Conservation (phyloP, 2,329 filamentous ascomycete genomes). For the Penicillium hordei region DNA sequence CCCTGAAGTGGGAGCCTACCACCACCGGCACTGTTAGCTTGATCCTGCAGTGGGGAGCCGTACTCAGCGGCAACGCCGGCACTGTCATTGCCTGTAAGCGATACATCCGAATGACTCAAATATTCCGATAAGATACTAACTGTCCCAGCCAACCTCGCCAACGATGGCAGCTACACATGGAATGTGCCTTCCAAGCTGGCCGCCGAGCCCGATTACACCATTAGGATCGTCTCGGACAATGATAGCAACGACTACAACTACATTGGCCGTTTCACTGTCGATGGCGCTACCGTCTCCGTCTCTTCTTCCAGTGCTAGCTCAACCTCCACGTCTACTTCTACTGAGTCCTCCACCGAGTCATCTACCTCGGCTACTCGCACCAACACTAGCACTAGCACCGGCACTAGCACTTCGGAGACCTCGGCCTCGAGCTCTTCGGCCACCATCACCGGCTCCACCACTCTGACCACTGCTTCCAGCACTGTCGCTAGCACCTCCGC, state of each 20-base stretch:
- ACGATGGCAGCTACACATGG: conserved; percentile 53
- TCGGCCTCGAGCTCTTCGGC: conserved; percentile 21
- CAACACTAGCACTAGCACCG: conserved; percentile 24
- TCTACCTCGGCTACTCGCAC: conserved; percentile 23
- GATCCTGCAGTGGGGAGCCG: conserved; percentile 48
- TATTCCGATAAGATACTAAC: neutral
- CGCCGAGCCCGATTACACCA: conserved; percentile 51
- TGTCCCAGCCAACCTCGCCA: conserved; percentile 46
- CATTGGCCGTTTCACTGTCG: conserved; percentile 52
- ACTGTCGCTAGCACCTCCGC: conserved; percentile 18
- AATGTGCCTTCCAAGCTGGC: conserved; percentile 43
- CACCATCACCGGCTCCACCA: conserved; percentile 17
- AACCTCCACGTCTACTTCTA: conserved; percentile 23
- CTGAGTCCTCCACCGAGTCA: conserved; percentile 16
- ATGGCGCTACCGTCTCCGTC: conserved; percentile 43
- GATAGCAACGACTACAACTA: conserved; percentile 51
- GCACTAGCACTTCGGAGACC: conserved; percentile 20
- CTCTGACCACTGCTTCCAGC: conserved; percentile 22
- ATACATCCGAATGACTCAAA: conserved; percentile 1
- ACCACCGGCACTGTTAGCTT: conserved; percentile 54
- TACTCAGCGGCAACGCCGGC: conserved; percentile 44
- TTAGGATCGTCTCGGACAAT: conserved; percentile 53
- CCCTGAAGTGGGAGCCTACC: conserved; percentile 52
- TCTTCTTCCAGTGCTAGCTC: conserved; percentile 35
- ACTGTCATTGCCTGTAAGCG: conserved; percentile 46